Evolutionary conservation across 1,139 yeast species (phyloP).

Genomic region (Geotrichum australiense): DNA sequence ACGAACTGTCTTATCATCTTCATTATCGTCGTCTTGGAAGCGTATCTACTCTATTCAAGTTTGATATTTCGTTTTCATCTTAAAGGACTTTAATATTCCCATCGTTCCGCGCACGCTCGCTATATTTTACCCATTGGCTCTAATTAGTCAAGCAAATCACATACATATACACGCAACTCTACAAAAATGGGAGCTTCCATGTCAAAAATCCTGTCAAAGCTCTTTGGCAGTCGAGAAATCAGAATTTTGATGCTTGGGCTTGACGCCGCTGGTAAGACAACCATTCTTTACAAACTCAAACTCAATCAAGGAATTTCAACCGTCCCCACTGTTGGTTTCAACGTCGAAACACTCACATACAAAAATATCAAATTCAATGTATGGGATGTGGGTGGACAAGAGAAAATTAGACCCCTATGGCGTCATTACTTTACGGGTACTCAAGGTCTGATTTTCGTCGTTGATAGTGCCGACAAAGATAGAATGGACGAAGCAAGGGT

Average conservation of each 20-base stretch:
- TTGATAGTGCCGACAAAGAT: slow-evolving; percentile 68
- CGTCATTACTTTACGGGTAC: slow-evolving; percentile 93
- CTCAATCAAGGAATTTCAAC: slow-evolving; percentile 71
- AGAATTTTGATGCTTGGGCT: slow-evolving; percentile 79
- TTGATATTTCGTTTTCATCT: too few species aligned
- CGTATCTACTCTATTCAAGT: too few species aligned
- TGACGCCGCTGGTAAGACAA: slow-evolving; percentile 88
- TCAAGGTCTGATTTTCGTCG: slow-evolving; percentile 86
- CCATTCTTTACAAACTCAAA: slow-evolving; percentile 63
- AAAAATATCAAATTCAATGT: slow-evolving; percentile 85
- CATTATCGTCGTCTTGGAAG: too few species aligned
- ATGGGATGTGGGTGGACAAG: slow-evolving; percentile 98
- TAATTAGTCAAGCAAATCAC: too few species aligned
- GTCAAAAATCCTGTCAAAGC: slow-evolving; percentile 42
- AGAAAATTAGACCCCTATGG: slow-evolving; percentile 85
- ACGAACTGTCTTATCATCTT: too few species aligned
- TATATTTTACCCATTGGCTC: too few species aligned
- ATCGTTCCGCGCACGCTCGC: too few species aligned
- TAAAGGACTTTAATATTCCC: too few species aligned
- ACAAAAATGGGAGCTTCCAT: slow-evolving; percentile 48
- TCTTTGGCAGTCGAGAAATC: slow-evolving; percentile 42
- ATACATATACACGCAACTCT: too few species aligned
- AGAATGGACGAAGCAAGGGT: slow-evolving; percentile 73
- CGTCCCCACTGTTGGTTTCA: slow-evolving; percentile 92
- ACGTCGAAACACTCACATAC: slow-evolving; percentile 86